Percentiles rank a stretch among this genome's conserved stretches.
Evolutionary conservation across 345 rosid species (phyloP).

Genomic region (Lumnitzera littorea): DNA sequence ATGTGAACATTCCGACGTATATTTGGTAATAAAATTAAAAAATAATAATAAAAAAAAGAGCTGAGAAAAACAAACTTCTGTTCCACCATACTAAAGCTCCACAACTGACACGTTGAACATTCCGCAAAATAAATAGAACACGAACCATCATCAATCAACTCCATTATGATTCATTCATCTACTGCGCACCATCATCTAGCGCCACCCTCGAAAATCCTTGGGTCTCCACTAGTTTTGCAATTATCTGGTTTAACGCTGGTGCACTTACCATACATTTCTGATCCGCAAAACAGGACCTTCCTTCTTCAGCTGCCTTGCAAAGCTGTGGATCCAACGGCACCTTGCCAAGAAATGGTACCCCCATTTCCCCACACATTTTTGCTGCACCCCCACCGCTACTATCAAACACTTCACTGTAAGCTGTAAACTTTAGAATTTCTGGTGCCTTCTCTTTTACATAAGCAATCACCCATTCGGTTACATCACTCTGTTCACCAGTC

Average conservation of each 20-base stretch:
- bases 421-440: constrained; percentile 51
- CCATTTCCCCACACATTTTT: constrained; percentile 82
- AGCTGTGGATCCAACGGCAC: constrained; percentile 89
- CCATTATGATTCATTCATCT: no score
- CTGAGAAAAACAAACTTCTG: no score
- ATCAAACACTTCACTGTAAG: constrained; percentile 70
- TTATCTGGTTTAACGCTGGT: constrained; percentile 51
- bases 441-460: constrained; percentile 65
- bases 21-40: no score
- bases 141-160: no score
- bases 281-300: constrained; percentile 74
- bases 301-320: constrained; percentile 81
- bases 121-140: no score
- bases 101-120: no score
- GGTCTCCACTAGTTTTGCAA: constrained; percentile 37
- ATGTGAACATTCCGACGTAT: no score
- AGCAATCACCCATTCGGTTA: constrained; percentile 45
- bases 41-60: no score
- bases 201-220: constrained; percentile 21
- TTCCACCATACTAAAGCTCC: no score
- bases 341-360: constrained; percentile 76
- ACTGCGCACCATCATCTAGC: constrained; percentile 1
- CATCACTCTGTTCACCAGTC: constrained; percentile 46
- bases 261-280: constrained; percentile 60
- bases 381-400: constrained; percentile 81